Base-by-base conservation (phyloP, 371 early-diverging fungal genomes). In the Globomyces sp. region DNA sequence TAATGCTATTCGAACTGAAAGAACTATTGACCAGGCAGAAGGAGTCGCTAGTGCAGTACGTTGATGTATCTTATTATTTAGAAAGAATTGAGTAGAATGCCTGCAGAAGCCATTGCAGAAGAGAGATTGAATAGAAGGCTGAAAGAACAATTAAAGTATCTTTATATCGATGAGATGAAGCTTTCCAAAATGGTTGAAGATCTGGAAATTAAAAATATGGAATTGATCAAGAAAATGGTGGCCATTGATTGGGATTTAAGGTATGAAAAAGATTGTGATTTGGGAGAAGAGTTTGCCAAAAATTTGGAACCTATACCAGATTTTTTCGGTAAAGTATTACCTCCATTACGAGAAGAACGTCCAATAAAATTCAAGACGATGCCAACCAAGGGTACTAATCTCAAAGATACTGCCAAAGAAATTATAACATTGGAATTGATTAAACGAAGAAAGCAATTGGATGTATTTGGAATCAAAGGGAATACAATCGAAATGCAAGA, bases 11-110 rank as follows among this genome's bases (percentile, higher is more conserved):
- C 3, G 57, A 10, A 43, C 66, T 11, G 58, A 58, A 6, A 46
- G 66, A 11, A 66, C 59, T 13, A 66, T 66, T 48, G 59, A 66
- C 36, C 60, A 39, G 13, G 66, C 57, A 46, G 66, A 66, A 43
- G 51, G 41, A n/a, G 58, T 66, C 5, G 66, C 66, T 39, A 41
- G 50, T 36, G 52, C n/a, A 42, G 63, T 63, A 63, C 48, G 4
- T 41, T 48, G 8, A 11, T 10, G 39, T 63, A 24, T 48, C 13
- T 36, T 24, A 24, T 24, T 24, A 24, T 24, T 6, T 52, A 63
- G 63, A 46, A 42, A 13, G 63, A 63, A 43, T 13, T 48, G 4
- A 42, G n/a, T 9, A 63, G 52, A 13, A 63, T 63, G 44, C 6
- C 34, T 6, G 63, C 46, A 24, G 3, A 5, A 1, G 44, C 63